Evolutionary conservation across 371 early-diverging fungal genomes (phyloP), one percentile per base, ranked within the genome.

Genomic region (Phascolomyces articulosus): DNA sequence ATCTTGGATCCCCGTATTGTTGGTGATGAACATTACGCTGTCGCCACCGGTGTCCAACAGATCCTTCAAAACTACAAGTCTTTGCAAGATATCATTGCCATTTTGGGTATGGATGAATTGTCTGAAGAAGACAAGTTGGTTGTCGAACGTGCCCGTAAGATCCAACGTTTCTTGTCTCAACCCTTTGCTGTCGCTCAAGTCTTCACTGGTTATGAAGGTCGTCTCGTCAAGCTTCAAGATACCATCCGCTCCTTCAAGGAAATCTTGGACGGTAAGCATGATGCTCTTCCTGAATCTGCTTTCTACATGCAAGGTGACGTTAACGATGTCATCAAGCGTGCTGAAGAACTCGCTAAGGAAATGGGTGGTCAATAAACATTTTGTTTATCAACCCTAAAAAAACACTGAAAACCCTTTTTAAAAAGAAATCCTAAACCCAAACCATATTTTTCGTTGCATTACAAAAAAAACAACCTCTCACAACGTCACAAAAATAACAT

Each of bases 271-370:
- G 98, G 97, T 66, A 98, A 96, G 90, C 94, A 95, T 88, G 97
- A 96, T 62, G 62, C 28, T 62, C 62, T 48, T 59, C 97, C 97
- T 70, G 98, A 98, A 82, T 89, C 94, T 62, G 97, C 98, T 69
- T 98, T 98, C 92, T 98, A 92, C 90, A 96, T 97, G 95, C 92
- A 92, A 67, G 98, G 98, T 84, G 96, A 96, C 78, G 91, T 98
- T 72, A 93, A 92, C 70, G 98, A 98, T 85, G 98, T 92, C 70
- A 85, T 85, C 72, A 87, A 88, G 86, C 97, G 96, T 89, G 96
- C 96, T 66, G 94, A 91, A 68, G 92, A 94, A 77, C 90, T 96
- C 66, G 93, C 68, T 55, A 67, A 67, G 68, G 68, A 67, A 59
- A 67, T 67, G 68, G 68, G 68, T 67, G 68, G 59, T 28, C 68